phyloP scores from a whole-genome alignment of 352 stramenopile genomes.

The Pythium apleroticum region DNA sequence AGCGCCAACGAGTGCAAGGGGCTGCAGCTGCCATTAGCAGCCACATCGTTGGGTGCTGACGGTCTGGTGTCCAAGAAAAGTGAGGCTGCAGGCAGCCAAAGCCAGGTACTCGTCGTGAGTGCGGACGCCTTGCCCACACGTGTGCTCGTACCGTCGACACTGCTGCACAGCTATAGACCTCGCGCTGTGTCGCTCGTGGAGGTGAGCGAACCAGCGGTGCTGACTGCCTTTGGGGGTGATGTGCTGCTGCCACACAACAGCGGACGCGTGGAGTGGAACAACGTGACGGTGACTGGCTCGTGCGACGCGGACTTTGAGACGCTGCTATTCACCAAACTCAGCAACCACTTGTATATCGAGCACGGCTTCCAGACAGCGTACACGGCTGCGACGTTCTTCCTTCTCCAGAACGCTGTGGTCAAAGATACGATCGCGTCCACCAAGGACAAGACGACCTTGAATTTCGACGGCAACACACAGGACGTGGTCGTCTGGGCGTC shows the following conservation, averaged over 20 bases:
- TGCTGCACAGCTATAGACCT: background rate
- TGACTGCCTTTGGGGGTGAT: background rate
- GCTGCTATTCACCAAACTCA: background rate
- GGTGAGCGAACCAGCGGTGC: background rate
- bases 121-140: background rate
- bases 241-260: background rate
- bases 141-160: background rate
- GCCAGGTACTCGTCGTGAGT: slow-evolving; percentile 7
- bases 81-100: background rate
- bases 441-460: background rate
- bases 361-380: slow-evolving; percentile 2
- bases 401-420: slow-evolving; percentile 7
- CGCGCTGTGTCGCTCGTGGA: slow-evolving; percentile 7
- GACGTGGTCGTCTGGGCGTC: background rate
- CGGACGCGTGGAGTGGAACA: background rate
- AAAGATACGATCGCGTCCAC: background rate
- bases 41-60: background rate
- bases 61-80: background rate
- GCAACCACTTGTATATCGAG: slow-evolving; percentile 14
- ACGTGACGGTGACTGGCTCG: background rate
- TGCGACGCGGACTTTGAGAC: background rate
- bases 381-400: slow-evolving; percentile 6
- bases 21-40: background rate
- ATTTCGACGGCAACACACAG: background rate
- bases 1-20: background rate